Base-by-base conservation (phyloP, 1,284 basidiomycete genomes). In the Erythrobasidium hasegawianum region DNA sequence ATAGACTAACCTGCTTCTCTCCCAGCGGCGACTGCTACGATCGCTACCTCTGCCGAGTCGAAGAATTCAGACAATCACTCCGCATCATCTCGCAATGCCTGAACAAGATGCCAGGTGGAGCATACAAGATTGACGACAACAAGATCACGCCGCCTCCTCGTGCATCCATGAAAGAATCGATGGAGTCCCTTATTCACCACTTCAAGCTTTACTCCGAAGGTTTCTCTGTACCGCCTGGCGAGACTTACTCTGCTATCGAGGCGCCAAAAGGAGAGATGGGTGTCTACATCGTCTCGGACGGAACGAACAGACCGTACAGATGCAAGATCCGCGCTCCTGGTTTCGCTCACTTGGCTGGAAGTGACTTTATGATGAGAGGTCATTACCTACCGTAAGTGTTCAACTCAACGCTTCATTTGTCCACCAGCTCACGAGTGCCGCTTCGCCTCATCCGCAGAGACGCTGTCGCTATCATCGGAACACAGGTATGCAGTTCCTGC, bases 81-180 rank as follows among this genome's bases (percentile, higher is more conserved):
- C 83, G 86, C 55, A 98, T 98, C 78, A 88, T 98, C 76, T 82
- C 84, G 75, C 89, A 90, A 80, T 95, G 90, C 77, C 79, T 97
- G 72, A 97, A 97, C 83, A 97, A 97, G 82, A 98, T 98, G 82
- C 90, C 95, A 2, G 83, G 87, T 3, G 95, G 95, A 54, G 91
- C 86, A 53, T 80, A 93, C 81, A 97, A 95, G 81, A 86, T 97
- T 33, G 95, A 98, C 76, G 95, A 97, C 81, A 88, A 97, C 82
- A 98, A 97, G 81, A 86, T 97, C 69, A 88, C 90, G 1, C 92
- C 95, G n/a, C 96, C 95, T 45, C 93, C 96, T 18, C 86, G 95
- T 70, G 93, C 95, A 1, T 87, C 86, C 57, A 98, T 98, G 96
- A 98, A 98, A 81, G 95, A 98, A 82, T 90, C 86, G 78, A 97